A percentile compares a stretch with the other conserved stretches of the same genome.
phyloP scores from a whole-genome alignment of 768 basidiomycete species.

The Suillus cothurnatus region DNA sequence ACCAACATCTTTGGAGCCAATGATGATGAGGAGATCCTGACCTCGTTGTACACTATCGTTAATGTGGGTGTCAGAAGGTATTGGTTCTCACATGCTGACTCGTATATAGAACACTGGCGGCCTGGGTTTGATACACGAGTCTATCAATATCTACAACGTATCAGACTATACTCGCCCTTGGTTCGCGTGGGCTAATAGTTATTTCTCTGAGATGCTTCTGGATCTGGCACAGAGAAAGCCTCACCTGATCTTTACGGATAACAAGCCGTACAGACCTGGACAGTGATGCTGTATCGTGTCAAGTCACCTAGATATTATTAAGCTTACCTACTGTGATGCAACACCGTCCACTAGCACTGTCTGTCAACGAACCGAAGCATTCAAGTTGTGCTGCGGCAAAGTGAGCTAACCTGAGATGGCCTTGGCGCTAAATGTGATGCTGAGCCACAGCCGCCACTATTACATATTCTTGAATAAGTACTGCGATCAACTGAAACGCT shows the following conservation, averaged over 20 bases:
- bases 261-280: conserved; percentile 59
- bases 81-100: conserved; percentile 4
- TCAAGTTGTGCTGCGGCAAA: conserved; percentile 1
- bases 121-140: conserved; percentile 80
- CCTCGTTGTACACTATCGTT: conserved; percentile 61
- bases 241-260: conserved; percentile 58
- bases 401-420: neutral
- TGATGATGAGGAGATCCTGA: conserved; percentile 67
- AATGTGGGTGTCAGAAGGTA: conserved; percentile 51
- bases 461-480: conserved; percentile 1
- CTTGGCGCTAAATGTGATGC: neutral
- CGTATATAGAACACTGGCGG: conserved; percentile 63
- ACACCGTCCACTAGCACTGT: neutral
- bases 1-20: conserved; percentile 75
- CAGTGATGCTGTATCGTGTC: conserved; percentile 25
- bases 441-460: neutral
- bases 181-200: conserved; percentile 87
- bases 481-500: neutral
- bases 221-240: conserved; percentile 78
- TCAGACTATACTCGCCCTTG: conserved; percentile 67
- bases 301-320: neutral
- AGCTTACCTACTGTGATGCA: neutral
- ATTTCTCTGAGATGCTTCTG: conserved; percentile 81
- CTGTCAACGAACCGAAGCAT: neutral
- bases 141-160: conserved; percentile 60